Evolutionary conservation across 2,329 filamentous ascomycete species (phyloP).

Genomic region (Myrmaecium sp.): DNA sequence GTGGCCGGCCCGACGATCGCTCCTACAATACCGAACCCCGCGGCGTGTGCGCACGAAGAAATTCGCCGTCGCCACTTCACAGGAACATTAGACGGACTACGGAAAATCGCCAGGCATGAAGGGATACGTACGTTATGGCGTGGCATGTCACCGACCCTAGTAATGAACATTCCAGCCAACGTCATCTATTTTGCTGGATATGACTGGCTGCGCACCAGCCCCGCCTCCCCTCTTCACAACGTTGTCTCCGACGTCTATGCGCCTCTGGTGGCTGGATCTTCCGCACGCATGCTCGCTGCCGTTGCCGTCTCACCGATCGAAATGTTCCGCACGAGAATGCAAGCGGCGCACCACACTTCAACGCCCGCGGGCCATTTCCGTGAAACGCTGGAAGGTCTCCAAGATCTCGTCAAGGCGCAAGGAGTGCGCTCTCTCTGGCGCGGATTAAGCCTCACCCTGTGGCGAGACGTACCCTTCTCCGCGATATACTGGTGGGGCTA

Average conservation of each 20-base stretch:
- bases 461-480: conserved; percentile 94
- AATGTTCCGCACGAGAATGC: conserved; percentile 82
- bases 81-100: conserved; percentile 78
- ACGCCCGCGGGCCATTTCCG: conserved; percentile 48
- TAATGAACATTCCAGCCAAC: conserved; percentile 89
- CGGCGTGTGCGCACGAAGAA: conserved; percentile 76
- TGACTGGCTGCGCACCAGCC: conserved; percentile 73
- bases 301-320: conserved; percentile 78
- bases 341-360: conserved; percentile 43
- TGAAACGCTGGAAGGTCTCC: conserved; percentile 59
- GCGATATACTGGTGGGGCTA: conserved; percentile 98
- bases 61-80: conserved; percentile 68
- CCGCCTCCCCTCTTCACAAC: conserved; percentile 51
- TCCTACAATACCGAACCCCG: conserved; percentile 26
- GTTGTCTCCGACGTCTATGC: conserved; percentile 45
- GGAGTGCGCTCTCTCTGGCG: conserved; percentile 80
- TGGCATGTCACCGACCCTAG: conserved; percentile 78
- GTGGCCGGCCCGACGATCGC: conserved; percentile 45
- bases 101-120: conserved; percentile 91
- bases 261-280: conserved; percentile 63
- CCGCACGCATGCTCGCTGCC: conserved; percentile 65
- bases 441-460: conserved; percentile 76
- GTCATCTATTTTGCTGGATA: conserved; percentile 99
- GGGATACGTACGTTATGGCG: conserved; percentile 77
- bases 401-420: conserved; percentile 59